Base-by-base conservation (phyloP, 306 rosid species). In the Fragaria vesca region DNA sequence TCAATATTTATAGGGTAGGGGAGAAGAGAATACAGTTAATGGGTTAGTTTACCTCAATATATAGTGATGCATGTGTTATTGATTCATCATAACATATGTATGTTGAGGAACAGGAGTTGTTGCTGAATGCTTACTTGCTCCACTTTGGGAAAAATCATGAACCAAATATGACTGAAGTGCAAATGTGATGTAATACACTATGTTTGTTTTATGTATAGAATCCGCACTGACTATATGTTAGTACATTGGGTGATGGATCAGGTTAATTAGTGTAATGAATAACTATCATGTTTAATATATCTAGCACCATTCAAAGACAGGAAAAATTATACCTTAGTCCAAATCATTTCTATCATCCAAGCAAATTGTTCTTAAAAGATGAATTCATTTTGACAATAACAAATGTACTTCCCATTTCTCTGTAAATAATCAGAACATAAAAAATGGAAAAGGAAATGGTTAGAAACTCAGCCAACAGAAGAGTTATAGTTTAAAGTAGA, bases 101-200 rank as follows among this genome's bases (percentile, higher is more conserved):
- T 58, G 11, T 20, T 32, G 76, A 73, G 76, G 67, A 73, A 57
- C 68, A 73, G 54, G 77, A 55, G 77, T 73, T 40, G 77, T 73
- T 73, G 77, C 54, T 51, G 9, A 20, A 57, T 55, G 52, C 38
- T 73, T 47, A 73, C 68, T 24, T 38, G 54, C 68, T 73, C 77
- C 77, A 73, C 60, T 48, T 38, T 6, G 3, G 3, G 66, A 6
- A 54, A 72, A 13, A 54, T 34, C 66, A 72, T 20, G 50, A 28
- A 21, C 5, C 28, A 52, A 54, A 72, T 18, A 43, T 43, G 47
- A 43, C 9, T 9, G 47, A 43, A 43, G 47, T 43, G 45, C 9
- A 43, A 1, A 9, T 9, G 9, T 43, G 47, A 43, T 43, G 47
- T 43, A 43, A 43, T 9, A 43, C 47, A 43, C 47, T 4, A 38